Base-by-base conservation (phyloP, 2,329 filamentous ascomycete species). In the Annulohypoxylon truncatum region DNA sequence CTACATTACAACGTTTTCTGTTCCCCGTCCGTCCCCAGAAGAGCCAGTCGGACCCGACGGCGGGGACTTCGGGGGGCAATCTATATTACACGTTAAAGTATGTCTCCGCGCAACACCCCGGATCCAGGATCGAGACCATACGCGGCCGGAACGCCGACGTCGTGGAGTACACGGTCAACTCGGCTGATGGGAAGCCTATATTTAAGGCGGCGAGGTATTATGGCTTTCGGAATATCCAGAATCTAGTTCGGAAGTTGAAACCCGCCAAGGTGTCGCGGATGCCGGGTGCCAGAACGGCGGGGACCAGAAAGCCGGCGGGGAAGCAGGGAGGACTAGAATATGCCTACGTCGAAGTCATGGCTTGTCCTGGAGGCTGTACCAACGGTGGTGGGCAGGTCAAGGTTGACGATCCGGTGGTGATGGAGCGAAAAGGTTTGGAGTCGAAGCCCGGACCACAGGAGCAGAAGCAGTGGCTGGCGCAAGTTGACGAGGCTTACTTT, bases 271-370 rank as follows among this genome's bases (percentile, higher is more conserved):
- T 87, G 4, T 95, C 92, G 44, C 88, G 92, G 61, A 90, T 97
- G 82, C 93, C 94, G 0, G 94, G 93, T 1, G 92, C 89, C 1
- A 90, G 84, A 67, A 84, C 86, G 0, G 83, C 87, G 47, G 87
- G 84, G 1, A 85, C 82, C 44, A 85, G 85, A 62, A 85, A 83
- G 67, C 83, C 82, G 4, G 81, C 78, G 13, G 86, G 81, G 5
- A 86, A 86, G 72, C 73, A 82, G 15, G 77, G 79, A 15, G 79
- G 81, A 4, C 79, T 87, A 5, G 93, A 97, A 33, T 94, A 94
- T 77, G 87, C 91, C n/a, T 98, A 97, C 79, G 92, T 98, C 26
- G 96, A 99, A 80, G 96, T 99, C 63, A 99, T 99, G 96, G 96
- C 96, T 12, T 99, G 96, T 78, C 96, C 96, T 0, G 96, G 96